Percentiles rank a stretch among this genome's conserved stretches.
Evolutionary conservation across 371 early-diverging fungal species (phyloP).

Genomic region (Basidiobolus meristosporus): DNA sequence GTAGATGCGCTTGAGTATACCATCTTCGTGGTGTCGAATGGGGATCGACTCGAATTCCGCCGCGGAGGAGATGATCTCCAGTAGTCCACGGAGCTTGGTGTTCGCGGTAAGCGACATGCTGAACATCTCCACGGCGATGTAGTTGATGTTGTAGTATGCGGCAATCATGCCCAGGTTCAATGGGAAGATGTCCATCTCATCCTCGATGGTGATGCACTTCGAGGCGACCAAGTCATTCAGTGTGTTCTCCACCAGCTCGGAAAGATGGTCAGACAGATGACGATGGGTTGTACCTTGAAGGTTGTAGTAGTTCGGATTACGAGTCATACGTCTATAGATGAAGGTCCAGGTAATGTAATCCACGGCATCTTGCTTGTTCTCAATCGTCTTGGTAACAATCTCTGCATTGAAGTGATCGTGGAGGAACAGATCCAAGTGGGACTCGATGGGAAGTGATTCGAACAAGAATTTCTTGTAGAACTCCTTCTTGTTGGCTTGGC

Average conservation of each 20-base stretch:
- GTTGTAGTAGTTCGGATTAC: slow-evolving; percentile 93
- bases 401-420: slow-evolving; percentile 95
- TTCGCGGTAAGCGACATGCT: slow-evolving; percentile 60
- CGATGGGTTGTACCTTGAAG: slow-evolving; percentile 70
- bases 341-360: slow-evolving; percentile 96
- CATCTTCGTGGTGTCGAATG: slow-evolving; percentile 84
- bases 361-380: slow-evolving; percentile 94
- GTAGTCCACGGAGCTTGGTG: slow-evolving; percentile 75
- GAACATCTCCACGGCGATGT: slow-evolving; percentile 84
- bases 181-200: slow-evolving; percentile 63
- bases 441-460: slow-evolving; percentile 88
- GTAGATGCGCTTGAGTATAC: slow-evolving; percentile 50
- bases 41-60: slow-evolving; percentile 83
- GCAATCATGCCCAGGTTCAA: slow-evolving; percentile 94
- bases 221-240: slow-evolving; percentile 64
- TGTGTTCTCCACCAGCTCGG: slow-evolving; percentile 85
- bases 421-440: slow-evolving; percentile 68
- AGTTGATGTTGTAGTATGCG: slow-evolving; percentile 87
- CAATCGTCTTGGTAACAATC: slow-evolving; percentile 80
- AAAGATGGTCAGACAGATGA: slow-evolving; percentile 79
- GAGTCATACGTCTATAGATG: slow-evolving; percentile 81
- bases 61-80: slow-evolving; percentile 82
- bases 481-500: slow-evolving; percentile 80
- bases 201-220: slow-evolving; percentile 76
- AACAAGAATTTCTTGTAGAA: slow-evolving; percentile 91